Base-by-base conservation (phyloP, 2,329 filamentous ascomycete genomes). In the Fusarium irregulare region DNA sequence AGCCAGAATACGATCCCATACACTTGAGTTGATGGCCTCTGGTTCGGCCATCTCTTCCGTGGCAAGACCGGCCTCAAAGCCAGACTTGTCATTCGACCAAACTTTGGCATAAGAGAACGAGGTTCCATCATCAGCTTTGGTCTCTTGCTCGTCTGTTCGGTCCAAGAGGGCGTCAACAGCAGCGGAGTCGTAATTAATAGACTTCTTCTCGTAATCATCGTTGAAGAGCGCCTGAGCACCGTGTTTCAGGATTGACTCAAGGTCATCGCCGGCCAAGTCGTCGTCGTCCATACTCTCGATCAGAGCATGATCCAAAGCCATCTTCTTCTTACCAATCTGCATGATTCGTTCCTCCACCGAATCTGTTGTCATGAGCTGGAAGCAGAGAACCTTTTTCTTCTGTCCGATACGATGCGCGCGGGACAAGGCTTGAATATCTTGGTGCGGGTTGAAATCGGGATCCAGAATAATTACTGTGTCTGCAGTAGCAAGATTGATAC, bases 391-490 rank as follows among this genome's bases (percentile, higher is more conserved):
- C 74, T 97, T 98, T 72, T 96, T 94, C 79, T 94, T 93, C 80
- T 99, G 97, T 0, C 97, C 97, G 68, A 99, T 98, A 27, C 96
- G 91, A 80, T 99, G 96, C 20, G 95, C 96, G 70, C 97, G 90
- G 30, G 95, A 97, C 30, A 99, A 86, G 0, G 96, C 96, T 79
- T 99, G 96, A 42, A 99, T 92, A 76, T 99, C 97, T 80, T 99
- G 96, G 76, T 99, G 96, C 1, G 96, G 96, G 67, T 99, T 99
- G 84, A 97, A 98, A 77, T 99, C 96, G 0, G 93, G 93, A 74
- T 99, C 94, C 71, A 98, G 89, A 71, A 99, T 98, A 70, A 99
- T 98, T 66, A 99, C 97, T 0, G 96, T 99, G 76, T 99, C 96
- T 4, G 96, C 96, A 10, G 94, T 97, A 1, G 96, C 96, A 58